Conservation (phyloP, 2,329 filamentous ascomycete genomes). For the Cercospora sp. region DNA sequence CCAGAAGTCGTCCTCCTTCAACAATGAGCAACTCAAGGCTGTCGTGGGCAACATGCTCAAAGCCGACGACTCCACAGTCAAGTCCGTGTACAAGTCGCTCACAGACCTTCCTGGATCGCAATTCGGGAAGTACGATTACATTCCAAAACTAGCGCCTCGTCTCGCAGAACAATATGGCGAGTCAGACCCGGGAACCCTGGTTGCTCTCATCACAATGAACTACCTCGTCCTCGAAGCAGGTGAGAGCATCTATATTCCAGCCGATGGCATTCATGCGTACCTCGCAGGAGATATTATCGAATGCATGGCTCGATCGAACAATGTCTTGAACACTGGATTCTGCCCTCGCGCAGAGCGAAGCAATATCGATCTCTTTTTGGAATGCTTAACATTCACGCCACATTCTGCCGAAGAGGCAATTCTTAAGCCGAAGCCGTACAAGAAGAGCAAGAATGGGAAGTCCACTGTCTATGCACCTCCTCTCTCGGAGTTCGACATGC, state of each 20-base stretch:
- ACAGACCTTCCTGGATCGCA: conserved; percentile 49
- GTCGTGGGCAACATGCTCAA: conserved; percentile 58
- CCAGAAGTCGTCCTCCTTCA: conserved; percentile 57
- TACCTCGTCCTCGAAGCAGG: conserved; percentile 65
- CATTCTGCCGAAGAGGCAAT: conserved; percentile 59
- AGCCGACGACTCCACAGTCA: conserved; percentile 55
- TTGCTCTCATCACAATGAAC: conserved; percentile 74
- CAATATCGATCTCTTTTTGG: conserved; percentile 63
- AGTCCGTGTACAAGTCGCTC: conserved; percentile 55
- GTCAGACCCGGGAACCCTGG: conserved; percentile 65
- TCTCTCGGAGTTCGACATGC: conserved; percentile 70
- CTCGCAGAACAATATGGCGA: conserved; percentile 64
- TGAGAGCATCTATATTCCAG: conserved; percentile 68
- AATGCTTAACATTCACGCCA: conserved; percentile 63
- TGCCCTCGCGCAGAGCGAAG: conserved; percentile 67
- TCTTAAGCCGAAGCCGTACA: conserved; percentile 52
- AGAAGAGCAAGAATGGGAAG: conserved; percentile 58
- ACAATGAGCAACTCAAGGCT: conserved; percentile 58
- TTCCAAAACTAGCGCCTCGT: conserved; percentile 64
- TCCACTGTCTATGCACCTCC: conserved; percentile 66
- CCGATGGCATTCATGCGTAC: conserved; percentile 73
- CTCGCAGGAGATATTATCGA: conserved; percentile 73
- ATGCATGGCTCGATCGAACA: conserved; percentile 75
- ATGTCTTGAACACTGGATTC: conserved; percentile 75
- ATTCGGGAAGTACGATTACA: conserved; percentile 58